Evolutionary conservation across 2,329 filamentous ascomycete species (phyloP).

Genomic region (Fusarium denticulatum): DNA sequence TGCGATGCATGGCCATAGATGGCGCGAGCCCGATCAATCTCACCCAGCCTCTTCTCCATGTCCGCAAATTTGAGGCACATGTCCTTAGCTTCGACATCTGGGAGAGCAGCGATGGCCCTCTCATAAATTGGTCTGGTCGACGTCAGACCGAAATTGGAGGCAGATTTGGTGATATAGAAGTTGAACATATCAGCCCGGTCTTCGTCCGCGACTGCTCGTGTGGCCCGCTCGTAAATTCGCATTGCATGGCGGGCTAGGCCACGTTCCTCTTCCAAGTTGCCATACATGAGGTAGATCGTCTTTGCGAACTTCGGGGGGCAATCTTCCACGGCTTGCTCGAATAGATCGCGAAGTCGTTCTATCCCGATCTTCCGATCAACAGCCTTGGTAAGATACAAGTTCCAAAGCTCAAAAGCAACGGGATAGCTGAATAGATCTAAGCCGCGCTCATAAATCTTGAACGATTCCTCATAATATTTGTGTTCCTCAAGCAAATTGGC

Average conservation of each 20-base stretch:
- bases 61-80: slow-evolving; percentile 99
- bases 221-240: slow-evolving; percentile 98
- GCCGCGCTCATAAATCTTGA: slow-evolving; percentile 96
- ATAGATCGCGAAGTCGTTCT: slow-evolving; percentile 91
- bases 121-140: slow-evolving; percentile 97
- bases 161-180: slow-evolving; percentile 99
- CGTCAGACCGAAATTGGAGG: slow-evolving; percentile 95
- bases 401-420: slow-evolving; percentile 98
- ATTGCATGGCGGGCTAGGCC: slow-evolving; percentile 95
- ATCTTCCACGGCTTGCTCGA: slow-evolving; percentile 95
- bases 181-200: slow-evolving; percentile 98
- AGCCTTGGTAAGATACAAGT: slow-evolving; percentile 95
- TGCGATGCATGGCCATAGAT: slow-evolving; percentile 98
- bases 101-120: slow-evolving; percentile 90
- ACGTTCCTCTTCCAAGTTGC: slow-evolving; percentile 93
- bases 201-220: slow-evolving; percentile 91
- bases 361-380: slow-evolving; percentile 97
- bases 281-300: slow-evolving; percentile 97
- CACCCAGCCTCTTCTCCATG: slow-evolving; percentile 90
- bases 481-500: slow-evolving; percentile 94
- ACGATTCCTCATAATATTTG: slow-evolving; percentile 95
- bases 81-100: slow-evolving; percentile 90
- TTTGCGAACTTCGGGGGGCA: slow-evolving; percentile 97
- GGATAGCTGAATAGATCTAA: slow-evolving; percentile 99
- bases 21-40: slow-evolving; percentile 92